phyloP scores from a whole-genome alignment of 768 basidiomycete species.

The Dioszegia crocea region DNA sequence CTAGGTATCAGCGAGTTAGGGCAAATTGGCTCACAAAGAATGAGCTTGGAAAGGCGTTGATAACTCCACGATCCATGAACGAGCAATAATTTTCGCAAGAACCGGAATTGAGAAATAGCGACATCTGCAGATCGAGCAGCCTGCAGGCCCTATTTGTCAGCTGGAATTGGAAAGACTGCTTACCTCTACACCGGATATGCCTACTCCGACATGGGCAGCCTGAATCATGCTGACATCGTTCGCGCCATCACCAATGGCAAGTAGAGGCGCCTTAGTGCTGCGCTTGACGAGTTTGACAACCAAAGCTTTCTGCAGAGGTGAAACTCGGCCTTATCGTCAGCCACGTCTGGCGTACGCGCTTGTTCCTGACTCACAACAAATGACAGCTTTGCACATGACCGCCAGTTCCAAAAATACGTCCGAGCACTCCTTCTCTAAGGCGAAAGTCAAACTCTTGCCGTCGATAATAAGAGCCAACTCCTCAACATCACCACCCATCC shows the following conservation, averaged over 20 bases:
- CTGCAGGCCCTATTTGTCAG: slow-evolving; percentile 72
- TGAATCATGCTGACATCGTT: slow-evolving; percentile 99
- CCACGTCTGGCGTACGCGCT: no score
- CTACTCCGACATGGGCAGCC: slow-evolving; percentile 94
- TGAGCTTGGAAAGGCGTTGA: slow-evolving; percentile 85
- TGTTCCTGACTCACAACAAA: slow-evolving; percentile 95
- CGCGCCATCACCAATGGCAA: slow-evolving; percentile 95
- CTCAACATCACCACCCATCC: slow-evolving; percentile 84
- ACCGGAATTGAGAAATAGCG: slow-evolving; percentile 96
- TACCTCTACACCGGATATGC: slow-evolving; percentile 95
- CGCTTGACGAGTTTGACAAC: slow-evolving; percentile 99
- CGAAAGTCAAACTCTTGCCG: slow-evolving; percentile 88
- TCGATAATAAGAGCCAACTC: slow-evolving; percentile 94
- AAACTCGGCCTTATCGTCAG: slow-evolving; percentile 72
- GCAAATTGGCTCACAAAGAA: slow-evolving; percentile 67
- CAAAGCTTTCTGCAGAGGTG: slow-evolving; percentile 92
- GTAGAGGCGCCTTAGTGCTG: slow-evolving; percentile 83
- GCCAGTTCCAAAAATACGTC: slow-evolving; percentile 89
- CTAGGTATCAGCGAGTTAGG: slow-evolving; percentile 52
- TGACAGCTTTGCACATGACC: slow-evolving; percentile 96
- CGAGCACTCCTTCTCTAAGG: slow-evolving; percentile 86
- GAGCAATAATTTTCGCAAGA: slow-evolving; percentile 84
- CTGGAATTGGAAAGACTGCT: slow-evolving; percentile 14
- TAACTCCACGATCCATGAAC: slow-evolving; percentile 99
- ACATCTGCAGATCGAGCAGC: slow-evolving; percentile 96